Evolutionary conservation across 805 yeast genomes (phyloP).

Genomic region (Suhomyces emberorum): DNA sequence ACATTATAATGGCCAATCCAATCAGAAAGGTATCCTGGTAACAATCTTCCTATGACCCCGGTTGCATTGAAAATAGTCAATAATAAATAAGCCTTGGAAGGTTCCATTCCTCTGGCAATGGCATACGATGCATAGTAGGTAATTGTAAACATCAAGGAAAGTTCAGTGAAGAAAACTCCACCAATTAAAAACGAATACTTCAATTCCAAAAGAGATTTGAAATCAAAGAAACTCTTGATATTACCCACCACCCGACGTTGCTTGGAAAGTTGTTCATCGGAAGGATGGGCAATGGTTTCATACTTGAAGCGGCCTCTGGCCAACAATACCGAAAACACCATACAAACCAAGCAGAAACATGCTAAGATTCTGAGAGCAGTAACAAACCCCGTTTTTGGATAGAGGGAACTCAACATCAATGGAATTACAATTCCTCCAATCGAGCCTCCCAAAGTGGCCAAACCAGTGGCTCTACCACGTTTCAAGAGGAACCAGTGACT

Average conservation of each 20-base stretch:
- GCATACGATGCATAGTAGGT: conserved; percentile 62
- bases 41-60: conserved; percentile 50
- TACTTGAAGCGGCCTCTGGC: conserved; percentile 15
- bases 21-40: conserved; percentile 58
- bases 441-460: conserved; percentile 52
- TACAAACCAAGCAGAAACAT: conserved; percentile 14
- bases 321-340: conserved; percentile 12
- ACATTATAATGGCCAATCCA: conserved; percentile 54
- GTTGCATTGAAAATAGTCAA: conserved; percentile 46
- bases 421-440: conserved; percentile 66
- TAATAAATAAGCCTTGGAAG: conserved; percentile 41
- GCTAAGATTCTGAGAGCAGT: conserved; percentile 48
- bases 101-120: conserved; percentile 44
- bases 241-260: background rate
- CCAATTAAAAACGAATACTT: conserved; percentile 32
- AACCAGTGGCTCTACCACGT: conserved; percentile 19
- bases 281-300: background rate
- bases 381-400: conserved; percentile 48
- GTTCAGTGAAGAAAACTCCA: conserved; percentile 47
- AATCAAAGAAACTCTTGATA: conserved; percentile 29
- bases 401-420: conserved; percentile 44
- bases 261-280: conserved; percentile 2
- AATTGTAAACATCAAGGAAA: conserved; percentile 48
- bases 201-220: conserved; percentile 35
- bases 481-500: conserved; percentile 22